Conservation (phyloP, 768 basidiomycete genomes). For the Suillus fuscotomentosus region DNA sequence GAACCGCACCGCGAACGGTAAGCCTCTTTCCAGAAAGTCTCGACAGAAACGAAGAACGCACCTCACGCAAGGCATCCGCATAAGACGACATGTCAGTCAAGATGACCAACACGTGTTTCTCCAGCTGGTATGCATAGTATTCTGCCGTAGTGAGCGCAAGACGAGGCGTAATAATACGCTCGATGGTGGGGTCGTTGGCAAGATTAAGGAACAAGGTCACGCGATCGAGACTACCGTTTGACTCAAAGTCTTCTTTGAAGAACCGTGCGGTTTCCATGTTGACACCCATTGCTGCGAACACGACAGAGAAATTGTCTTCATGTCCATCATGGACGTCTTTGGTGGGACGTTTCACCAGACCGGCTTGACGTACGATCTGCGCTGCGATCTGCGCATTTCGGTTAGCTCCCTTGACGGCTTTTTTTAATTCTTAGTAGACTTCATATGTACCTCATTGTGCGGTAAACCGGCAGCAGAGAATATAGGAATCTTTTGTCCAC, state of each 20-base stretch:
- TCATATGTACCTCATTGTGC: conserved; percentile 82
- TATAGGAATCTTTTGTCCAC: conserved; percentile 99
- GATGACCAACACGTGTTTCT: conserved; percentile 99
- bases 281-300: conserved; percentile 99
- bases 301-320: conserved; percentile 99
- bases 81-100: conserved; percentile 99
- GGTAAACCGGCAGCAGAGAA: conserved; percentile 99
- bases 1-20: conserved; percentile 8
- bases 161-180: conserved; percentile 99
- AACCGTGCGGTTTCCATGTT: conserved; percentile 99
- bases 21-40: conserved; percentile 1
- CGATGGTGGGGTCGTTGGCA: conserved; percentile 99
- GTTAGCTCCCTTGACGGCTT: background rate
- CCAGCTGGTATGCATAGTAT: conserved; percentile 98
- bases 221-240: conserved; percentile 95
- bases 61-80: conserved; percentile 94
- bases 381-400: conserved; percentile 78
- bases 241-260: conserved; percentile 99
- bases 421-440: background rate
- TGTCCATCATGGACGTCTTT: conserved; percentile 98
- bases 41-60: conserved; percentile 34
- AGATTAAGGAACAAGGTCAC: conserved; percentile 98
- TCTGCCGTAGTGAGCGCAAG: conserved; percentile 97
- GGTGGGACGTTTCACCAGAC: conserved; percentile 92
- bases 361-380: conserved; percentile 99